phyloP scores from a whole-genome alignment of 768 basidiomycete genomes.

The Cystofilobasidium ferigula region DNA sequence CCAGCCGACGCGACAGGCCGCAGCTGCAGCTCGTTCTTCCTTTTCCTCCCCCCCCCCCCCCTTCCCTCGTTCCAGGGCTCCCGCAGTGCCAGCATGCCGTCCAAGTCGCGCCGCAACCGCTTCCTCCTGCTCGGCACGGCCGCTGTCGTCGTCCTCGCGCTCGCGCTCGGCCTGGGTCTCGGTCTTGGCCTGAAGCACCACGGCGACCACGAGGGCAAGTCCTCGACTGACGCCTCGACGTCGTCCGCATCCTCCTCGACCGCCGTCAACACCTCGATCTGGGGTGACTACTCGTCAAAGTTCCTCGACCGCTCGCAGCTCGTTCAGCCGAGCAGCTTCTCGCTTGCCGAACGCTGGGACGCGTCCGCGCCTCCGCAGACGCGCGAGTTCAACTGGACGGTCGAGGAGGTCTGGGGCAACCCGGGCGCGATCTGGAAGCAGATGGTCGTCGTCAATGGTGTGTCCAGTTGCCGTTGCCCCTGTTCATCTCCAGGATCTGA shows the following conservation, averaged over 20 bases:
- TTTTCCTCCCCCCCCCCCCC: neutral
- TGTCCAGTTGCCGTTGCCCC: neutral
- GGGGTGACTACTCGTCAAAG: neutral
- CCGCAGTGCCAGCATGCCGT: neutral
- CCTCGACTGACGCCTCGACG: neutral
- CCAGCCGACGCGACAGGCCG: too few species aligned
- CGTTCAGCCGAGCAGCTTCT: neutral
- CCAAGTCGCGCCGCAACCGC: neutral
- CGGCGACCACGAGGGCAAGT: neutral
- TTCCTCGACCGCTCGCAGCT: neutral
- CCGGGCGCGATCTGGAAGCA: slow-evolving; percentile 21
- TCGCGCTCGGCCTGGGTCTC: slow-evolving; percentile 27
- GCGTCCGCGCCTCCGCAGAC: neutral
- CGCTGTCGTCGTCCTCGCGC: slow-evolving; percentile 21
- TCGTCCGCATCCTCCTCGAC: neutral
- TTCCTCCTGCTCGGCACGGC: neutral
- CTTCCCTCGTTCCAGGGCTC: neutral
- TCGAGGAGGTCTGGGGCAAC: slow-evolving; percentile 13
- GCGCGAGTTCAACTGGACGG: slow-evolving; percentile 11
- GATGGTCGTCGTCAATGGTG: slow-evolving; percentile 29
- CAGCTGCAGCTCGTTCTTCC: too few species aligned
- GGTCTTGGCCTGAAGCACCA: slow-evolving; percentile 23
- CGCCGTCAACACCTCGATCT: neutral
- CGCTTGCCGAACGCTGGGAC: neutral
- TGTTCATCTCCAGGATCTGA: neutral